Evolutionary conservation across 2,329 filamentous ascomycete species (phyloP).

Genomic region (Arthrinium phaeospermum): DNA sequence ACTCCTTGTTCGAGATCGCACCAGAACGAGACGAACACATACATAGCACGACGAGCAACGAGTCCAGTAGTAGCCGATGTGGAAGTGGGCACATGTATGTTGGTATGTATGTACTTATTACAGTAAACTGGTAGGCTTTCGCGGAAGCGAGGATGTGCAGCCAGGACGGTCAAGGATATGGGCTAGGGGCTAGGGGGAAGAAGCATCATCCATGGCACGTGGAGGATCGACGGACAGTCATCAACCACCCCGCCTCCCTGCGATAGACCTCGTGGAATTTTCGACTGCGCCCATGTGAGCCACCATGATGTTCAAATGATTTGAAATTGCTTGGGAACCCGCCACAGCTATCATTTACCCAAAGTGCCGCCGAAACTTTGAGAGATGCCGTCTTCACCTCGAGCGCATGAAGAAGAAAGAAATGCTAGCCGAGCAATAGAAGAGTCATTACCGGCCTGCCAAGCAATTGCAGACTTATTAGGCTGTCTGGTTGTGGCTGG

Average conservation of each 20-base stretch:
- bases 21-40: constrained; percentile 6
- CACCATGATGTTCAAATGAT: neutral
- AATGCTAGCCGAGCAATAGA: neutral
- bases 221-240: constrained; percentile 2
- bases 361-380: neutral
- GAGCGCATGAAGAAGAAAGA: neutral
- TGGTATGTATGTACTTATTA: neutral
- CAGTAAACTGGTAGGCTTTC: neutral
- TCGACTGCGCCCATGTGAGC: neutral
- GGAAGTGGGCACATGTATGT: neutral
- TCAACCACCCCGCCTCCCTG: neutral
- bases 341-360: neutral
- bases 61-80: neutral
- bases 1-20: constrained; percentile 11
- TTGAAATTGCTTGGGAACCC: neutral
- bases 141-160: neutral
- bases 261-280: neutral
- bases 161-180: neutral
- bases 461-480: neutral
- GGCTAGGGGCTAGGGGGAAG: neutral
- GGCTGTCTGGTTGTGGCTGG: neutral
- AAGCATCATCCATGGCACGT: constrained; percentile 11
- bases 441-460: neutral
- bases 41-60: too few species aligned
- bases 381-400: neutral